Conservation (phyloP, 2,329 filamentous ascomycete species). For the Pseudogymnoascus sp. region DNA sequence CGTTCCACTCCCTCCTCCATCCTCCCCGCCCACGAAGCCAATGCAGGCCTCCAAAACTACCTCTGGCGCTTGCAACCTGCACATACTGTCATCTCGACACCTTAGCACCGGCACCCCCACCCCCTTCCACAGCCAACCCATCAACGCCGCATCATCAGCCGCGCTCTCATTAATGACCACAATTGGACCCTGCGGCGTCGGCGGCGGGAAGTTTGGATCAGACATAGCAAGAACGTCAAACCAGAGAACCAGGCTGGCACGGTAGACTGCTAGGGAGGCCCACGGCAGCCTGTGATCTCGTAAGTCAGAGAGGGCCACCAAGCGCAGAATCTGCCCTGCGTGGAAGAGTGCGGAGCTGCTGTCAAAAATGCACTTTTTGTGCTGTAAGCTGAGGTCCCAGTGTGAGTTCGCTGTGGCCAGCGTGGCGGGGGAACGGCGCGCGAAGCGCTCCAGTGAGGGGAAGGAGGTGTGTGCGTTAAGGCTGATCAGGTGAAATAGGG, state of each 20-base stretch:
- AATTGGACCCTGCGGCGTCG: conserved; percentile 27
- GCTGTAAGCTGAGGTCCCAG: conserved; percentile 45
- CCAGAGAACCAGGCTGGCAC: conserved; percentile 56
- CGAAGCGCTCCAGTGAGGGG: conserved; percentile 57
- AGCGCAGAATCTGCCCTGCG: conserved; percentile 56
- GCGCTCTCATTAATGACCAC: conserved; percentile 43
- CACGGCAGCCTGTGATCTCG: conserved; percentile 52
- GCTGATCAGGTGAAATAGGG: conserved; percentile 63
- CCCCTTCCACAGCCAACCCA: conserved; percentile 43
- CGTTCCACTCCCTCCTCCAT: background rate
- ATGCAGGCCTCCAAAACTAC: conserved; percentile 43
- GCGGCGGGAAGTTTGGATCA: conserved; percentile 29
- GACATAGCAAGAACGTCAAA: conserved; percentile 48
- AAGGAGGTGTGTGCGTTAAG: conserved; percentile 62
- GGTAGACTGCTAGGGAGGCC: conserved; percentile 64
- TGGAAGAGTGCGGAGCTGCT: conserved; percentile 58
- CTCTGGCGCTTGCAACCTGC: conserved; percentile 39
- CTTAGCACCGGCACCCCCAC: conserved; percentile 45
- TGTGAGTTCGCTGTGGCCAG: conserved; percentile 33
- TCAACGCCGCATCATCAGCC: conserved; percentile 42
- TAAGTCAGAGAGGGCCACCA: conserved; percentile 48
- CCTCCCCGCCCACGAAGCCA: conserved; percentile 42
- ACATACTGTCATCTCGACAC: conserved; percentile 39
- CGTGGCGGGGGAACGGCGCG: conserved; percentile 51
- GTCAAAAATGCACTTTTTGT: conserved; percentile 56